Base-by-base conservation (phyloP, 768 basidiomycete genomes). In the Phlebiopsis flavidoalba region DNA sequence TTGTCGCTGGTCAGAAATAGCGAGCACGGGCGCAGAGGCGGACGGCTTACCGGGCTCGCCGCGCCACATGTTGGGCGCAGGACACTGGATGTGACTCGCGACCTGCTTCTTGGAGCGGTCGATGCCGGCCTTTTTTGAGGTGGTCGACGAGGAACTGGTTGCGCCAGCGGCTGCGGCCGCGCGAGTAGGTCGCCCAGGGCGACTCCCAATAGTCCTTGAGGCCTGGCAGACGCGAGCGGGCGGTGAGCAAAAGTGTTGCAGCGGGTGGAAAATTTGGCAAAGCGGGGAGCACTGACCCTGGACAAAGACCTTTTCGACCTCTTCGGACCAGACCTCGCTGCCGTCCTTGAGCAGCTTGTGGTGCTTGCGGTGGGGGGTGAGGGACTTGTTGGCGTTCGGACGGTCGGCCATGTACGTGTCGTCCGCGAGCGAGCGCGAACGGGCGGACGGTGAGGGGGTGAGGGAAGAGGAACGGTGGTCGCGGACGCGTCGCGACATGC, bases 101-200 rank as follows among this genome's bases (percentile, higher is more conserved):
- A 93, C 91, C 72, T 93, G 91, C 72, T 93, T 92, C 79, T 92
- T 92, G 49, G 88, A 81, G 46, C 91, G 85, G 26, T 80, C 79
- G 69, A 93, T 82, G 58, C 86, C 87, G 40, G 79, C 76, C 64
- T 83, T 85, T n/a, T 58, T 85, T 79, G 61, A 93, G 83, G 67
- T 89, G 87, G 64, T 91, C 89, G 70, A 92, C 90, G 63, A 93
- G 83, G 70, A 87, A 93, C 74, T 91, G 89, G 74, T 92, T 92
- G 55, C 90, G 83, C 88, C 88, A 89, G 60, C 89, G 77, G 65
- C 85, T 87, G 66, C 90, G 85, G 35, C 90, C 89, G 21, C 88
- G 85, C 33, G 87, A 87, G 70, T 87, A 90, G 45, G 85, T 87
- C 0, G 89, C 89, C 82, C 87, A 90, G 0, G 88, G 89, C 0